Base-by-base conservation (phyloP, 2,329 filamentous ascomycete species). In the Plenodomus lindquistii region DNA sequence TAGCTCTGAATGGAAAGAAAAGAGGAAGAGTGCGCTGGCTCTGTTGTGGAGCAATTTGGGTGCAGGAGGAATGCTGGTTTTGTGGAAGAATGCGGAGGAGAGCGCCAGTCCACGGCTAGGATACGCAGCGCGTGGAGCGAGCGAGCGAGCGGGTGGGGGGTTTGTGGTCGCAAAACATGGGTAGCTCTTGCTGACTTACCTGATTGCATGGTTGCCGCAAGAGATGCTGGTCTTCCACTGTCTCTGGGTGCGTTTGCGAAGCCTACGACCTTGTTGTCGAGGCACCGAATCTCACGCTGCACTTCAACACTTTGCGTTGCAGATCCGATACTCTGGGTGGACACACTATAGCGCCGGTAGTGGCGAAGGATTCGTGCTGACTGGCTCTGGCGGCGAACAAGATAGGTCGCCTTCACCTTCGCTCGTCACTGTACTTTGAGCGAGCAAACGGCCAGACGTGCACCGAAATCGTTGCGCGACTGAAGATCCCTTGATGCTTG, bases 11-110 rank as follows among this genome's bases (percentile, higher is more conserved):
- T 31, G 53, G 45, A 54, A 54, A 48, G 46, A 40, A 48, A 42
- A 44, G 35, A 46, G 40, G 44, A 39, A 50, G 42, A 52, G 54
- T 57, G 62, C 55, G 59, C 50, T 54, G 59, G 56, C 40, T 58
- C 60, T 46, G 54, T 56, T 58, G 63, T 59, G 53, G 57, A 53
- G 55, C 63, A 65, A 63, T 66, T 63, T 67, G 49, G 50, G 55
- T 44, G 57, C 53, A 57, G 54, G 55, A 59, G 62, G 62, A 69
- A 67, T 69, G 63, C 54, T 63, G 63, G 54, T 46, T 58, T 40
- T 55, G 54, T 49, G 60, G 55, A 67, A 66, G 65, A 69, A 67
- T 68, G 69, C 66, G 68, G 68, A 71, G 65, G 65, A 68, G 55
- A 58, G 62, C 65, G 65, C 66, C 55, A 61, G 65, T 56, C 61